Evolutionary conservation across 2,329 filamentous ascomycete genomes (phyloP), one percentile per base, ranked within the genome.

Genomic region (Chaetomium sp.): DNA sequence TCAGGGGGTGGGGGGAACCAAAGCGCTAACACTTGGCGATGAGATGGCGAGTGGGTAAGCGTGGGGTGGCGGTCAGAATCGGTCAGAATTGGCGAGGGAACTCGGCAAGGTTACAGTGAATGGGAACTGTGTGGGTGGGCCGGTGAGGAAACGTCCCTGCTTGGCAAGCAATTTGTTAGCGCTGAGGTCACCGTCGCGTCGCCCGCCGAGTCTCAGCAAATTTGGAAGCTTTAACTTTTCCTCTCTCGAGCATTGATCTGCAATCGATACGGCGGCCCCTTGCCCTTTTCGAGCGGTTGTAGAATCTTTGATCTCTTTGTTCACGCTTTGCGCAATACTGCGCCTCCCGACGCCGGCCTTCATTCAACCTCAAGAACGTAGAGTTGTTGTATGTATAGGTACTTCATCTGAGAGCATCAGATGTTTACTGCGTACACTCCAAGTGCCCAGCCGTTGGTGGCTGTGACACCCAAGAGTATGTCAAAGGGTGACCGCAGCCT

Each of bases 141-240:
- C 33, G 4, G 10, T 42, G 8, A 25, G 25, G 25, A 45, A n/a
- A 31, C n/a, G 23, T 56, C n/a, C 23, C 45, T n/a, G 12, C 27
- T 56, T 27, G 33, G 19, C 33, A 50, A 49, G 21, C n/a, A 47
- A 21, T 57, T 62, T 59, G 65, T 67, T 62, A 67, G 65, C 58
- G 65, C 62, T 67, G 61, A 67, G 65, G 62, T 67, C 65, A 67
- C 62, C 55, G 33, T 33, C 45, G 49, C 57, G 27, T 33, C 25
- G 50, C 50, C 25, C 16, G 25, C 27, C 10, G 25, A 54, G 19
- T 3, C 19, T 33, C 9, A 21, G 45, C 45, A 47, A 47, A 47
- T 47, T 47, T 12, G 21, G 10, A 10, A 47, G n/a, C 10, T 51
- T 51, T 51, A n/a, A n/a, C n/a, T 54, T 29, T 42, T 23, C 21